These are phyloP conservation scores for Neohortaea acidophila DNA, from an alignment of 495 filamentous ascomycete genomes.

Conservation along the genomic window DNA sequence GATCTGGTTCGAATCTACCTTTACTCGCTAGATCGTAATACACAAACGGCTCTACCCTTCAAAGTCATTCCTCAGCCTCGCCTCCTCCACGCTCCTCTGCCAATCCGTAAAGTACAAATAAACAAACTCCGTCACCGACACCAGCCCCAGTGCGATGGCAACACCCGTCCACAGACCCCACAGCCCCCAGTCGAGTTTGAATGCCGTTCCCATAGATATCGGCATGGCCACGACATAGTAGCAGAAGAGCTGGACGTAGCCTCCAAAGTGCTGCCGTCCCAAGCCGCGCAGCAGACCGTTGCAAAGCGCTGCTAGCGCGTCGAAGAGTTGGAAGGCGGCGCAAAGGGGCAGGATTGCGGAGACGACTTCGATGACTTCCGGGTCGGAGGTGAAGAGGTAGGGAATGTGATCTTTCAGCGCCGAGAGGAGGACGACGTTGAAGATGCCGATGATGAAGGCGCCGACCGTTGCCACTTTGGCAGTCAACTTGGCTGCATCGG, in stretches of 20 bases:
- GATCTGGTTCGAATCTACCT: too few species aligned
- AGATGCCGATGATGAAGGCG: constrained; percentile 20
- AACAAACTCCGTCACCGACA: constrained; percentile 2
- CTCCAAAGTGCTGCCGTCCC: constrained; percentile 12
- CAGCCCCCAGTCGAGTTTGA: constrained; percentile 6
- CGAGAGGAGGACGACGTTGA: constrained; percentile 26
- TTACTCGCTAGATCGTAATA: too few species aligned
- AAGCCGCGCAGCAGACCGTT: constrained; percentile 12
- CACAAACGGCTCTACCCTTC: constrained; percentile 1
- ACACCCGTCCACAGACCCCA: constrained; percentile 6
- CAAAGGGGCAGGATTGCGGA: constrained; percentile 18
- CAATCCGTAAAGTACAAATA: constrained; percentile 2
- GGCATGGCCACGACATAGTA: constrained; percentile 10
- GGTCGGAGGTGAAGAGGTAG: constrained; percentile 28
- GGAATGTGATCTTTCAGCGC: constrained; percentile 23
- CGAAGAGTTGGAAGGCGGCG: constrained; percentile 22
- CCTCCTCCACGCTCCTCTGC: constrained; percentile 4
- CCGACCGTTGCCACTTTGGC: constrained; percentile 44
- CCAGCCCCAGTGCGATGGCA: neutral
- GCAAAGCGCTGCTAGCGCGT: constrained; percentile 23
- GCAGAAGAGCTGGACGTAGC: constrained; percentile 6
- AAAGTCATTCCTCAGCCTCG: constrained; percentile 4
- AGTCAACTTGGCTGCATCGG: constrained; percentile 52
- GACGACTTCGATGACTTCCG: constrained; percentile 24
- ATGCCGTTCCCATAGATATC: constrained; percentile 1